Conservation (phyloP, 345 rosid species). For the Arabidopsis arenosa region DNA sequence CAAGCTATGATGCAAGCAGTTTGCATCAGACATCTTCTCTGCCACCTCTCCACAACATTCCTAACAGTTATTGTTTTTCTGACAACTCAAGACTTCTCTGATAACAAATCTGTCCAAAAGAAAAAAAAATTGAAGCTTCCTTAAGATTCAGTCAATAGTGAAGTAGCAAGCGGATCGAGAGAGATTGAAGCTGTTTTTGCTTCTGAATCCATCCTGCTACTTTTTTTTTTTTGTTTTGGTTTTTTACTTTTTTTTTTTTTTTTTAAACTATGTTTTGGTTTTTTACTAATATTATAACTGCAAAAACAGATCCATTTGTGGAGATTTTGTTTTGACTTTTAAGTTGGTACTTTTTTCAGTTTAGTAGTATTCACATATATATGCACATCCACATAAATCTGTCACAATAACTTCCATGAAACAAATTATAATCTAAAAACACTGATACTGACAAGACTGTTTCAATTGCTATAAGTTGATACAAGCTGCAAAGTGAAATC, state of each 20-base stretch:
- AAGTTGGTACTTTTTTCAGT: background rate
- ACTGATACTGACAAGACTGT: no score
- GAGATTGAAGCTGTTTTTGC: background rate
- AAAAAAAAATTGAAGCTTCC: background rate
- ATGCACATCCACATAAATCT: no score
- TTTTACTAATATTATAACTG: background rate
- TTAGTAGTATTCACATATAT: no score
- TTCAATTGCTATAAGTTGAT: no score
- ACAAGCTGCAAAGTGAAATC: no score
- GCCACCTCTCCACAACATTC: constrained; percentile 6
- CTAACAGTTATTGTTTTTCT: constrained; percentile 5
- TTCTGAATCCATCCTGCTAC: background rate
- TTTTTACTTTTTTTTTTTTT: no score
- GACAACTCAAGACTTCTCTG: constrained; percentile 8
- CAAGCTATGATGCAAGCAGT: constrained; percentile 11
- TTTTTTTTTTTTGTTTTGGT: background rate
- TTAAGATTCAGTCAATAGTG: background rate
- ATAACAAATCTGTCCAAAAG: background rate
- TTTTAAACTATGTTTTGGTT: no score
- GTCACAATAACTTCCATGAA: no score
- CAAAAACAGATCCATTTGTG: background rate
- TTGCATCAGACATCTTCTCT: constrained; percentile 15
- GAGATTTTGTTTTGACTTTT: constrained; percentile 4
- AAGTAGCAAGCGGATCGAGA: background rate
- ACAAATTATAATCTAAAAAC: no score